Evolutionary conservation across 768 basidiomycete species (phyloP).

Genomic region (Amylocystis lapponica): DNA sequence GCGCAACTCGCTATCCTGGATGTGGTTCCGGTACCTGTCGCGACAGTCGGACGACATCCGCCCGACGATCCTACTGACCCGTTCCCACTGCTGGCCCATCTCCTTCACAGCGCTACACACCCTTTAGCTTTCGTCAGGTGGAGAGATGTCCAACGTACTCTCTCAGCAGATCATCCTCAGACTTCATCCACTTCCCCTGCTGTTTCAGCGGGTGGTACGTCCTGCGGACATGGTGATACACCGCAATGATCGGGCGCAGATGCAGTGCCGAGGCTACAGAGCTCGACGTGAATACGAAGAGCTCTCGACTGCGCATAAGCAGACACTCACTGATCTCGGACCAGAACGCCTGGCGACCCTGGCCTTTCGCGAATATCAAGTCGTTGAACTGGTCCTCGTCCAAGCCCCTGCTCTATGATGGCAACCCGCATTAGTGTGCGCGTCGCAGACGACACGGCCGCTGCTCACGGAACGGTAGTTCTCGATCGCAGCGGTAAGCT

Average conservation of each 20-base stretch:
- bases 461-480: conserved; percentile 50
- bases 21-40: conserved; percentile 81
- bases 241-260: conserved; percentile 73
- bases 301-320: background rate
- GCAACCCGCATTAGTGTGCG: too few relatives aligned
- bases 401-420: conserved; percentile 49
- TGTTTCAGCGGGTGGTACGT: conserved; percentile 61
- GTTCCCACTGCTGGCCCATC: conserved; percentile 78
- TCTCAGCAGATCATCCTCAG: conserved; percentile 60
- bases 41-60: conserved; percentile 78
- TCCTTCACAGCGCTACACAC: conserved; percentile 56
- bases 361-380: conserved; percentile 64
- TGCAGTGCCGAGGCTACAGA: conserved; percentile 60
- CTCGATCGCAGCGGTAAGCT: conserved; percentile 59
- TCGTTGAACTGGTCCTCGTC: conserved; percentile 49
- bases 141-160: conserved; percentile 39
- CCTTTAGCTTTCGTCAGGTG: conserved; percentile 1
- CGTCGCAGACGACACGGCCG: background rate
- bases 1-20: conserved; percentile 62
- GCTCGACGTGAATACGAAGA: background rate
- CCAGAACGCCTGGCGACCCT: conserved; percentile 71
- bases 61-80: conserved; percentile 63
- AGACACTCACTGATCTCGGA: conserved; percentile 64
- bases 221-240: conserved; percentile 78
- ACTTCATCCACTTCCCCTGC: conserved; percentile 63